Evolutionary conservation across 345 rosid species (phyloP).

Genomic region (Passiflora organensis): DNA sequence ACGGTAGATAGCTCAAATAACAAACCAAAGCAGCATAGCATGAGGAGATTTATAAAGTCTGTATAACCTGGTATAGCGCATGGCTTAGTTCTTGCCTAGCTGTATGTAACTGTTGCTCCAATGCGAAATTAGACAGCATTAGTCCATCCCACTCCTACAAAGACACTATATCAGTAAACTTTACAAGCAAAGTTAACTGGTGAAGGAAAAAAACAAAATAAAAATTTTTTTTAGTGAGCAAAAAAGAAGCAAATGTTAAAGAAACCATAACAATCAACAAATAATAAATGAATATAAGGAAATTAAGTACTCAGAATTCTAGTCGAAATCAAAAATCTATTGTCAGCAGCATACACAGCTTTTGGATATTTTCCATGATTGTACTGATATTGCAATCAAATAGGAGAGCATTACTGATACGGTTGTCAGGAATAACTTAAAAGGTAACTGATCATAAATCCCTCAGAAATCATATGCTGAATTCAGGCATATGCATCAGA

Average conservation of each 20-base stretch:
- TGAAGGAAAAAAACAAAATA: background rate
- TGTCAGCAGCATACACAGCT: too few species aligned
- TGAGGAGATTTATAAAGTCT: background rate
- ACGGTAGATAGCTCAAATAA: background rate
- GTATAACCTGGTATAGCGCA: constrained; percentile 84
- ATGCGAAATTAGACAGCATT: constrained; percentile 87
- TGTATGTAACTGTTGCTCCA: constrained; percentile 93
- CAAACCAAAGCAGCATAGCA: background rate
- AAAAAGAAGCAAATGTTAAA: background rate
- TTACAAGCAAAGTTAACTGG: constrained; percentile 8
- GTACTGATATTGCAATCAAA: too few species aligned
- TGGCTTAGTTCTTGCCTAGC: constrained; percentile 98
- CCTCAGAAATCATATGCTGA: too few species aligned
- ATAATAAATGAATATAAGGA: background rate
- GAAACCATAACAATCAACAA: background rate
- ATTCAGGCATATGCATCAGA: too few species aligned
- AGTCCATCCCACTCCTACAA: constrained; percentile 95
- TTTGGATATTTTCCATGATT: too few species aligned
- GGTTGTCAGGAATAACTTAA: too few species aligned
- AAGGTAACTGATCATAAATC: too few species aligned
- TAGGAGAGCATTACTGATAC: too few species aligned
- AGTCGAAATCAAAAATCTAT: too few species aligned
- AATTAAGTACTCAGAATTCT: too few species aligned
- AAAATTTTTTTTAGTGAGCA: background rate
- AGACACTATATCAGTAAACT: constrained; percentile 6